Evolutionary conservation across 202 grass and related monocot species (phyloP).

Genomic region (Zoysia matrella): DNA sequence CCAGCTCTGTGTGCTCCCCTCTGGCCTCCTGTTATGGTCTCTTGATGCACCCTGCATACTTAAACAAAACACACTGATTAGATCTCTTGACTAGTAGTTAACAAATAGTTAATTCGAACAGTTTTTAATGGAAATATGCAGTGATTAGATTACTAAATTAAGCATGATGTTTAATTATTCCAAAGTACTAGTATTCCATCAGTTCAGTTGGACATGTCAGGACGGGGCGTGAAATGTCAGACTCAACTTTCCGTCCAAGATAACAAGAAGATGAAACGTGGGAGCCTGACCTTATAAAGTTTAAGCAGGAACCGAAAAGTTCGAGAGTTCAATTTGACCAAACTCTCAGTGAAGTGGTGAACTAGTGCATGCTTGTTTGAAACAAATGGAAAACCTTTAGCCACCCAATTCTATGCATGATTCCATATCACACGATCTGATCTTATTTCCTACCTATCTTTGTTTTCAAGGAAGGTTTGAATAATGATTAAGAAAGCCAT

Average conservation of each 20-base stretch:
- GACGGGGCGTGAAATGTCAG: not conserved
- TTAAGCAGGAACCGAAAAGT: not conserved
- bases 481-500: not conserved
- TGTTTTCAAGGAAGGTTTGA: constrained; percentile 24
- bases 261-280: constrained; percentile 6
- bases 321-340: constrained; percentile 18
- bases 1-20: constrained; percentile 54
- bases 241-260: constrained; percentile 29
- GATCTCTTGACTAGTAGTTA: not conserved
- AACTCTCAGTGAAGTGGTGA: constrained; percentile 21
- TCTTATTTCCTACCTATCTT: not conserved
- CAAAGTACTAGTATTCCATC: constrained; percentile 4
- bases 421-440: too few species aligned
- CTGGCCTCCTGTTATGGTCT: constrained; percentile 56
- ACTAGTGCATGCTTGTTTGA: not conserved
- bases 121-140: not conserved
- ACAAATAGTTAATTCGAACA: not conserved
- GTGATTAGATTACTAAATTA: not conserved
- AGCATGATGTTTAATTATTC: not conserved
- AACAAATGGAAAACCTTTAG: not conserved
- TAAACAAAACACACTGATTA: too few species aligned
- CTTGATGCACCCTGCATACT: constrained; percentile 61
- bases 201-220: constrained; percentile 12
- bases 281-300: constrained; percentile 13
- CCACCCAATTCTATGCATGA: too few species aligned